phyloP scores from a whole-genome alignment of 768 basidiomycete species.

The Mycena belliarum region DNA sequence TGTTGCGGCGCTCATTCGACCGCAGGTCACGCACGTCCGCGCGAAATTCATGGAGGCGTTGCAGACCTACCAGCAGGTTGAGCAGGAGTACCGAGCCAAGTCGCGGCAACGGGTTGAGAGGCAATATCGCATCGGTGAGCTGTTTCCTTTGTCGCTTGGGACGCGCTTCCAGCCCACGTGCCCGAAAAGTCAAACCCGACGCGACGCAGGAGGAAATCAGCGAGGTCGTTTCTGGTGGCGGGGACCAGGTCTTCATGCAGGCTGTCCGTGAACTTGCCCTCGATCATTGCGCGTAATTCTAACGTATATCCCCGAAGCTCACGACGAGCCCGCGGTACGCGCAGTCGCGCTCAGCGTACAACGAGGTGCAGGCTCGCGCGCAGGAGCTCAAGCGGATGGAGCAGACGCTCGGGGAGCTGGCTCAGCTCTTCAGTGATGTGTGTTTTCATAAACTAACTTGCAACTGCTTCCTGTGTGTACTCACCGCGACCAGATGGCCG shows the following conservation, averaged over 20 bases:
- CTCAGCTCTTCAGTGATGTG: slow-evolving; percentile 82
- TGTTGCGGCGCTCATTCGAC: background rate
- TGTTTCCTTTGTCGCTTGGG: background rate
- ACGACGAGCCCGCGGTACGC: slow-evolving; percentile 80
- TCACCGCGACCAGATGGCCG: slow-evolving; percentile 60
- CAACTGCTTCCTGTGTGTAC: too few relatives aligned
- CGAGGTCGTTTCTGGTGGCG: slow-evolving; percentile 63
- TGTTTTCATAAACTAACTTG: background rate
- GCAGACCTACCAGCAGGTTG: slow-evolving; percentile 76
- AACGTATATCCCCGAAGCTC: too few relatives aligned
- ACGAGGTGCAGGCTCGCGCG: slow-evolving; percentile 88
- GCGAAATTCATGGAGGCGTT: slow-evolving; percentile 74
- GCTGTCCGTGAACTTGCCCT: too few relatives aligned
- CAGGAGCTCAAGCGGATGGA: slow-evolving; percentile 85
- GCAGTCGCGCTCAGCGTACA: slow-evolving; percentile 77
- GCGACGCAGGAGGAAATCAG: slow-evolving; percentile 81
- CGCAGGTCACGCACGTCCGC: slow-evolving; percentile 58
- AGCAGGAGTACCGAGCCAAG: slow-evolving; percentile 66
- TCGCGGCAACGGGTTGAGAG: slow-evolving; percentile 69
- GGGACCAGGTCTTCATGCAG: slow-evolving; percentile 75
- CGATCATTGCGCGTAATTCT: too few relatives aligned
- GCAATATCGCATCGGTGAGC: slow-evolving; percentile 74
- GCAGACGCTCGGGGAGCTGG: slow-evolving; percentile 83
- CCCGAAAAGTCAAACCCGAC: slow-evolving; percentile 72
- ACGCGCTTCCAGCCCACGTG: background rate